Percentiles rank a stretch among this genome's conserved stretches.
Conservation (phyloP, 176 grass and related monocot species). For the Aechmea fasciata region DNA sequence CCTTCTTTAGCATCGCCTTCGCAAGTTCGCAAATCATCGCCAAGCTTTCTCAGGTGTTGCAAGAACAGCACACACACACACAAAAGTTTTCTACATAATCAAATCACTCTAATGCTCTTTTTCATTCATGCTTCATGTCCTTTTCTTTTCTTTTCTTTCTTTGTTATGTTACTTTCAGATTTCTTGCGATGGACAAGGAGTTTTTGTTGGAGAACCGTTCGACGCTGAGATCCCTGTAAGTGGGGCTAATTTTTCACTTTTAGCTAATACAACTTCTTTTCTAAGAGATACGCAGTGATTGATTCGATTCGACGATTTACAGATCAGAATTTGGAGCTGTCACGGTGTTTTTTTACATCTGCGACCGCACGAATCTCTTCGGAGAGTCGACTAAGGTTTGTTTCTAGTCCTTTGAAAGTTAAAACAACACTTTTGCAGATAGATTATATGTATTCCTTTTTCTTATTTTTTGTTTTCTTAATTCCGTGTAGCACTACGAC, state of each 20-base stretch:
- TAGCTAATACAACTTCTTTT: background rate
- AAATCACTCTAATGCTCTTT: background rate
- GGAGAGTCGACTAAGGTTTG: constrained; percentile 66
- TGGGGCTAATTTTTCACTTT: background rate
- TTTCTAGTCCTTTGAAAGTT: background rate
- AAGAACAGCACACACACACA: background rate
- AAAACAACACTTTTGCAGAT: background rate
- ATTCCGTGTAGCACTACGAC: constrained; percentile 14
- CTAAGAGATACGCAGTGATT: background rate
- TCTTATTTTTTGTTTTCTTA: background rate
- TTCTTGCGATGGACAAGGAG: constrained; percentile 69
- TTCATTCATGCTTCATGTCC: background rate
- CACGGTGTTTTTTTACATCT: constrained; percentile 74
- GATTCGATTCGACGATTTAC: constrained; percentile 4
- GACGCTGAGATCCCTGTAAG: constrained; percentile 76
- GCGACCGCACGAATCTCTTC: constrained; percentile 85
- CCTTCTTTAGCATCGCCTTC: constrained; percentile 33
- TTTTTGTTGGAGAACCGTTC: constrained; percentile 74
- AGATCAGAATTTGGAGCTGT: constrained; percentile 65
- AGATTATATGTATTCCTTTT: background rate
- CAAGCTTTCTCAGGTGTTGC: constrained; percentile 4
- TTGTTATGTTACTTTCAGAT: constrained; percentile 33
- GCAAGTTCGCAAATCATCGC: constrained; percentile 45
- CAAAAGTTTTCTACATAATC: too few species aligned
- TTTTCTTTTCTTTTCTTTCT: constrained; percentile 4